Evolutionary conservation across 1,284 basidiomycete genomes (phyloP), one percentile per base, ranked within the genome.

Genomic region (Ustilago sp.): DNA sequence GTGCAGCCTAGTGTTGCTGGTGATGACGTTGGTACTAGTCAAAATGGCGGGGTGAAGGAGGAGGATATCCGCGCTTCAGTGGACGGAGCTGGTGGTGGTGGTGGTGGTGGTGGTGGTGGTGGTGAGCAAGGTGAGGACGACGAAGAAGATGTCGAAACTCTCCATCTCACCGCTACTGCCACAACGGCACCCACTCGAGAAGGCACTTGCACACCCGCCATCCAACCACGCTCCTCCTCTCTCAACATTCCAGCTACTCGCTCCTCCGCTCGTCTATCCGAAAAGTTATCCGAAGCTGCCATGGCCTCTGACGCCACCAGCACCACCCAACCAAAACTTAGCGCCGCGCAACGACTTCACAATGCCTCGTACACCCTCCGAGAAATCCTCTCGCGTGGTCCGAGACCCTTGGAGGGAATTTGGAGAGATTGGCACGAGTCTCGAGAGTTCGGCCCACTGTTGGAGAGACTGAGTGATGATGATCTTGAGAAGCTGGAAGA

Each of bases 361-460:
- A 67, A 69, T 35, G 75, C 75, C 13, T 57, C 63, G 2, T 74
- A 74, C 47, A 80, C 74, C 7, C 68, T 83, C 13, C 70, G 78
- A 6, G 81, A 83, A 28, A 70, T 83, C 39, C 62, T 80, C n/a
- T 67, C 80, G 8, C 61, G 80, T 17, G 93, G 94, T 0, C 93
- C 94, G 2, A 92, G 93, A 84, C 88, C 90, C n/a, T 87, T 98
- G 53, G 91, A 90, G 83, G 93, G 94, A 64, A 92, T 95, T 1
- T 99, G 95, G 94, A 88, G 95, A 57, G 96, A 98, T 84, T 98
- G 94, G 94, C 90, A 90, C 59, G 96, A 98, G 83, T 91, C 92
- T 38, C 92, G 94, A 83, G 94, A 95, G 86, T 98, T 94, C 86
- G 90, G 91, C 69, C 98, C 96, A n/a, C 88, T 92, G 54, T 91